Evolutionary conservation across 2,329 filamentous ascomycete species (phyloP), one percentile per base, ranked within the genome.

Genomic region (Talaromyces amestolkiae): DNA sequence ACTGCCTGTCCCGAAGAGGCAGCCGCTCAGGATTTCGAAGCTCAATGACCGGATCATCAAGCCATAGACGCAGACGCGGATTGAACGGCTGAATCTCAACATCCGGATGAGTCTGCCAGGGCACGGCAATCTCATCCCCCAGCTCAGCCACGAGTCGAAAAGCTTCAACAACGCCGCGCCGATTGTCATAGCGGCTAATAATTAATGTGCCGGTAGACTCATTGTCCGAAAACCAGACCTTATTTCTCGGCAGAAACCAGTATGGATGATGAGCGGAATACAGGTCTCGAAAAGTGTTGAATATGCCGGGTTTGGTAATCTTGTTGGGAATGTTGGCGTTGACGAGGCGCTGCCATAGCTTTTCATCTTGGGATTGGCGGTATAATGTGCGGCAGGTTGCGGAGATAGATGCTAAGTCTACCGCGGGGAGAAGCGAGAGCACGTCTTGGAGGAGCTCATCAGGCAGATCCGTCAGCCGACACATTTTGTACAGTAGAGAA

Each of bases 181-280:
- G 79, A 54, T 87, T 85, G 73, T 97, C 88, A 72, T 93, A 97
- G 13, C 91, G 87, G n/a, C 85, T 84, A 45, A 97, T 73, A 31
- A 96, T 83, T 49, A 97, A 77, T 73, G 90, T 90, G 0, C 93
- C 93, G 1, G 85, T 89, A 58, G 92, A 83, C 35, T 88, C 85
- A 2, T 82, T 84, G 76, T 97, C 92, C 66, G 87, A 86, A 73
- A 97, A 94, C 93, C 93, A 97, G 68, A 97, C 82, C 76, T 91
- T 93, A 74, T 91, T 83, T 61, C 86, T 87, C 0, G 91, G 84
- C 1, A 97, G 82, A 72, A 96, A 97, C 93, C 93, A 97, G 71
- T 89, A 87, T 0, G 90, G 89, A 68, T 95, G 85, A 74, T 95
- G 91, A 22, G 88, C 84, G 49, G 84, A 80, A 75, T 91, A 97